These are phyloP conservation scores for Candida anutae DNA, from an alignment of 1,139 yeast genomes.

Conservation along the genomic window DNA sequence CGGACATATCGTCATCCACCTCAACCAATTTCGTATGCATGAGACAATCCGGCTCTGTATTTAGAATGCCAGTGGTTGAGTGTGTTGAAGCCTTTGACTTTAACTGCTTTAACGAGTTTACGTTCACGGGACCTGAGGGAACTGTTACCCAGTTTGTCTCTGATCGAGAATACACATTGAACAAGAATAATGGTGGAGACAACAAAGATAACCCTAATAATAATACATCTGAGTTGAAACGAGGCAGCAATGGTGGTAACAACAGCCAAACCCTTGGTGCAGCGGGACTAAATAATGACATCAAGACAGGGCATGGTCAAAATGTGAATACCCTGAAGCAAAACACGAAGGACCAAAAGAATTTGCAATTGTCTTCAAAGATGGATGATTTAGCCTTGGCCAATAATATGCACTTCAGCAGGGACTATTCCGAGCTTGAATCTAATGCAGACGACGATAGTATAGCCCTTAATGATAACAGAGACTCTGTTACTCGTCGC, in stretches of 20 bases:
- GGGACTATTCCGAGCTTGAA: conserved; percentile 18
- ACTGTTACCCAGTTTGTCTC: conserved; percentile 32
- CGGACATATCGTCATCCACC: conserved; percentile 39
- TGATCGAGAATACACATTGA: conserved; percentile 7
- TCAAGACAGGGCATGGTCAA: not conserved
- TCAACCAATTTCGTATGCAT: conserved; percentile 67
- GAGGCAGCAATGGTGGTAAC: not conserved
- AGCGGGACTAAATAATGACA: not conserved
- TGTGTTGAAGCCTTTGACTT: conserved; percentile 58
- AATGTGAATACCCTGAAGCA: not conserved
- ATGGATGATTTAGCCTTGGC: conserved; percentile 7
- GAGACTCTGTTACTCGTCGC: conserved; percentile 3
- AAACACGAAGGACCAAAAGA: not conserved
- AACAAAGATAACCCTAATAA: too few relatives aligned
- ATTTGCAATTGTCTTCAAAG: conserved; percentile 1
- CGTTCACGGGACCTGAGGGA: conserved; percentile 61
- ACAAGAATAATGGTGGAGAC: too few relatives aligned
- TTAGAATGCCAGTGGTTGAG: conserved; percentile 69
- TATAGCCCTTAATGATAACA: conserved; percentile 8
- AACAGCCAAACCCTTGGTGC: not conserved
- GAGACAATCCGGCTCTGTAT: conserved; percentile 84
- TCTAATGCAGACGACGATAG: conserved; percentile 27
- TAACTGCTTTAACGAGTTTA: conserved; percentile 64
- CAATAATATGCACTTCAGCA: conserved; percentile 16
- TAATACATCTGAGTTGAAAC: not conserved